phyloP scores from a whole-genome alignment of 2,329 filamentous ascomycete genomes.

The Ceratocystiopsis brevicomis region DNA sequence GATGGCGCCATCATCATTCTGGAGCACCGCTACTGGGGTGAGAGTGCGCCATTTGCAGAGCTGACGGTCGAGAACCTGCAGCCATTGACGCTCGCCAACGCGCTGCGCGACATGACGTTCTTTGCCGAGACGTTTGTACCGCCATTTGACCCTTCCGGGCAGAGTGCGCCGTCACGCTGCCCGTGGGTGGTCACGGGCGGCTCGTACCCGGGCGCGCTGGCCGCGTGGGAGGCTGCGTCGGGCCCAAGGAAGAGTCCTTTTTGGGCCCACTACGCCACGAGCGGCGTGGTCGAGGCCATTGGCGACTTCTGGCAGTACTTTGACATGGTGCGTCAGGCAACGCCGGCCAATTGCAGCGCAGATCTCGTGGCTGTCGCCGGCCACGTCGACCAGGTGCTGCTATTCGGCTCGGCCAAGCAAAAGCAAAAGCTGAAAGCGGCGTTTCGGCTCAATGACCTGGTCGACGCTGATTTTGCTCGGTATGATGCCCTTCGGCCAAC shows the following conservation, averaged over 20 bases:
- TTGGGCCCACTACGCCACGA: slow-evolving; percentile 37
- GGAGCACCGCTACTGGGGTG: slow-evolving; percentile 25
- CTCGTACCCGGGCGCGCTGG: slow-evolving; percentile 34
- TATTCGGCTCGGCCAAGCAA: slow-evolving; percentile 18
- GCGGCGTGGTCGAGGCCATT: slow-evolving; percentile 33
- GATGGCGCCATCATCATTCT: slow-evolving; percentile 22
- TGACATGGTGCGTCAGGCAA: slow-evolving; percentile 21
- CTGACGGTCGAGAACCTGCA: slow-evolving; percentile 19
- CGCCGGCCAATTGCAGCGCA: slow-evolving; percentile 34
- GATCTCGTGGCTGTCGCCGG: slow-evolving; percentile 30
- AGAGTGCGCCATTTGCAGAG: slow-evolving; percentile 18
- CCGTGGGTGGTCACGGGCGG: slow-evolving; percentile 37
- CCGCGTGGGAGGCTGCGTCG: slow-evolving; percentile 15
- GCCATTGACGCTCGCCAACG: slow-evolving; percentile 22
- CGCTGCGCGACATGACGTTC: slow-evolving; percentile 22
- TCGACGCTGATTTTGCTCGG: slow-evolving; percentile 25
- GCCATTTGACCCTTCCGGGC: slow-evolving; percentile 27
- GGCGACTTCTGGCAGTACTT: slow-evolving; percentile 36
- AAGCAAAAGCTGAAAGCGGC: slow-evolving; percentile 27
- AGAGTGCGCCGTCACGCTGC: slow-evolving; percentile 25
- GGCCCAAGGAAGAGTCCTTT: slow-evolving; percentile 13
- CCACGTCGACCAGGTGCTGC: slow-evolving; percentile 28
- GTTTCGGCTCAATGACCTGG: slow-evolving; percentile 26
- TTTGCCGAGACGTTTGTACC: slow-evolving; percentile 26
- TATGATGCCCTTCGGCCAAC: background rate